Evolutionary conservation across 1,139 yeast species (phyloP).

Genomic region (Hyphopichia khmerensis): DNA sequence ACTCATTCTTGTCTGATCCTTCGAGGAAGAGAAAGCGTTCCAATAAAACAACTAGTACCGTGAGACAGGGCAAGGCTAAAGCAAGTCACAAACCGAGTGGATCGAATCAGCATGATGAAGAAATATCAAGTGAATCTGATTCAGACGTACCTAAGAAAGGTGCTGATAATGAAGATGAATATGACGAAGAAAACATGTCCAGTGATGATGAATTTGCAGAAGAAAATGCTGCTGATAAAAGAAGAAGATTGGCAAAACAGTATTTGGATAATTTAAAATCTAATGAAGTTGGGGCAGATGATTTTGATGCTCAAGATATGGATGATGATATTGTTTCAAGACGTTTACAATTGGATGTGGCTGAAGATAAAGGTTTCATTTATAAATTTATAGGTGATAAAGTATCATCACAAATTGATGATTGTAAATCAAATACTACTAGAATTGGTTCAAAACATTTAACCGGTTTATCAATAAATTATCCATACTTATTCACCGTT

Average conservation of each 20-base stretch:
- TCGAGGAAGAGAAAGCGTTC: slow-evolving; percentile 50
- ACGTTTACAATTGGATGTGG: slow-evolving; percentile 83
- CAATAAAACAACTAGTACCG: slow-evolving; percentile 19
- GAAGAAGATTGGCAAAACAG: slow-evolving; percentile 92
- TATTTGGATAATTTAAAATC: slow-evolving; percentile 76
- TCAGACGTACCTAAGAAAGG: slow-evolving; percentile 26
- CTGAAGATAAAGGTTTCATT: slow-evolving; percentile 81
- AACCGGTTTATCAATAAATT: slow-evolving; percentile 51
- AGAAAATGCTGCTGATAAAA: slow-evolving; percentile 89
- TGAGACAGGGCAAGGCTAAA: slow-evolving; percentile 4
- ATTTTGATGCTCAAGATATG: slow-evolving; percentile 88
- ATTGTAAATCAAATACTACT: slow-evolving; percentile 34
- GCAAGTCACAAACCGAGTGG: slow-evolving; percentile 6
- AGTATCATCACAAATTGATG: slow-evolving; percentile 40
- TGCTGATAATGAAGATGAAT: slow-evolving; percentile 20
- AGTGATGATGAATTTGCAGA: slow-evolving; percentile 70
- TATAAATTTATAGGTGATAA: slow-evolving; percentile 65
- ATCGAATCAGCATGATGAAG: slow-evolving; percentile 31
- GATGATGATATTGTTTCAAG: slow-evolving; percentile 83
- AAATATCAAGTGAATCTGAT: slow-evolving; percentile 37
- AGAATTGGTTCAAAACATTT: slow-evolving; percentile 61
- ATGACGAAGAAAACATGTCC: slow-evolving; percentile 42
- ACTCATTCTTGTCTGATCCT: slow-evolving; percentile 64
- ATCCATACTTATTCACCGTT: slow-evolving; percentile 72
- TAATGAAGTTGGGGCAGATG: slow-evolving; percentile 49